phyloP scores from a whole-genome alignment of 2,329 filamentous ascomycete genomes.

The Exophiala sideris region DNA sequence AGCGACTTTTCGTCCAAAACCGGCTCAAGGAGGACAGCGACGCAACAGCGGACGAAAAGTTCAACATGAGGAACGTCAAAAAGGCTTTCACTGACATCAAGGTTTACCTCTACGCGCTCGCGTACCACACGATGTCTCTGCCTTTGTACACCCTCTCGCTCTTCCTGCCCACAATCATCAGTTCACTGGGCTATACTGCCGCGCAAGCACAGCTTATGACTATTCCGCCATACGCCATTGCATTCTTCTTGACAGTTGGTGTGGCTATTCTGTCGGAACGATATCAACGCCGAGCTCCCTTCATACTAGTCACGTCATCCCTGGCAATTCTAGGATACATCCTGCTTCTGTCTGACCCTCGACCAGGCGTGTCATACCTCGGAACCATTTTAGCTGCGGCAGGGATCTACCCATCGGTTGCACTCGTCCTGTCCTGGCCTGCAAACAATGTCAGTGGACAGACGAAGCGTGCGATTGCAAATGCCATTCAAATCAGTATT shows the following conservation, averaged over 20 bases:
- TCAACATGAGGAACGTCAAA: constrained; percentile 64
- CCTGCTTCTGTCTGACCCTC: constrained; percentile 54
- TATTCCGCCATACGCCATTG: constrained; percentile 63
- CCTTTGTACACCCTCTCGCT: constrained; percentile 43
- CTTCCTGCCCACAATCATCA: constrained; percentile 44
- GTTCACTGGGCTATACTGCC: constrained; percentile 40
- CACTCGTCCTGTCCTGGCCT: constrained; percentile 61
- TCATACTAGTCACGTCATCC: constrained; percentile 57
- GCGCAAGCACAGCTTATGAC: constrained; percentile 53
- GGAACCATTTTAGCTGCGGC: constrained; percentile 63
- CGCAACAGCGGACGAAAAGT: constrained; percentile 64
- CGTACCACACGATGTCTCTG: constrained; percentile 70
- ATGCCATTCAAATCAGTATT: constrained; percentile 69
- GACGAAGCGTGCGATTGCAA: constrained; percentile 66
- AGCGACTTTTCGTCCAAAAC: constrained; percentile 57
- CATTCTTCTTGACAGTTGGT: constrained; percentile 57
- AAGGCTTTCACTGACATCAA: constrained; percentile 65
- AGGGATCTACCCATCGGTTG: constrained; percentile 62
- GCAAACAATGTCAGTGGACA: constrained; percentile 70
- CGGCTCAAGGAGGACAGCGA: constrained; percentile 67
- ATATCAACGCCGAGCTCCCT: constrained; percentile 56
- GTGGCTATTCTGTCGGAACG: constrained; percentile 61
- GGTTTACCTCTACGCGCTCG: constrained; percentile 69
- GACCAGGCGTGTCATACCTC: constrained; percentile 57
- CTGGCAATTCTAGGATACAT: constrained; percentile 63